These are phyloP conservation scores for Grosmannia huntii DNA, from an alignment of 2,329 filamentous ascomycete genomes.

Conservation along the genomic window DNA sequence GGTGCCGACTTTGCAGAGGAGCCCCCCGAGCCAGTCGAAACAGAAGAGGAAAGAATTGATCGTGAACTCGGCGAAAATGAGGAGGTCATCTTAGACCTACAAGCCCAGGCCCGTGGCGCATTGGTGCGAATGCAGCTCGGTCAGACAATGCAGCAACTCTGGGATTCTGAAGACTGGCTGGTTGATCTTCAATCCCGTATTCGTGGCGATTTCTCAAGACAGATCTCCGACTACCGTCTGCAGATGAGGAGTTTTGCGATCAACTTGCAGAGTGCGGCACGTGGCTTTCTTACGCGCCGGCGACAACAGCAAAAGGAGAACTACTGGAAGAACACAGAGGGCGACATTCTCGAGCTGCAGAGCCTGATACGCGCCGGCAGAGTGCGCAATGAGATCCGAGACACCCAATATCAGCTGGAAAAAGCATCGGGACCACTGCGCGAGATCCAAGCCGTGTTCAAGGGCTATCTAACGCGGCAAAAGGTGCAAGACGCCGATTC, in stretches of 20 bases:
- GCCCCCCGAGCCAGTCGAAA: constrained; percentile 66
- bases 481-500: constrained; percentile 37
- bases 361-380: constrained; percentile 64
- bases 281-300: constrained; percentile 62
- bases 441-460: constrained; percentile 51
- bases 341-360: constrained; percentile 66
- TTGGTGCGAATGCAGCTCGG: constrained; percentile 65
- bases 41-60: constrained; percentile 78
- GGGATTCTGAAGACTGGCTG: constrained; percentile 70
- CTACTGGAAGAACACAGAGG: constrained; percentile 57
- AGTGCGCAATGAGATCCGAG: constrained; percentile 43
- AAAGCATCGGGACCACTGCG: constrained; percentile 50
- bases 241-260: constrained; percentile 73
- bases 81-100: constrained; percentile 59
- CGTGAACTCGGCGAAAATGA: constrained; percentile 72
- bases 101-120: constrained; percentile 76
- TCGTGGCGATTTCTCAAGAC: constrained; percentile 74
- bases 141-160: constrained; percentile 73
- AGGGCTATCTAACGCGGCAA: constrained; percentile 15
- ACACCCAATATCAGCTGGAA: constrained; percentile 45
- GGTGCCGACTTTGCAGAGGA: constrained; percentile 88
- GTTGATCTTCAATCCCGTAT: constrained; percentile 77
- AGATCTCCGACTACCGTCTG: constrained; percentile 69
- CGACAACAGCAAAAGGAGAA: constrained; percentile 49
- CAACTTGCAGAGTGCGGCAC: constrained; percentile 63